Evolutionary conservation across 352 stramenopile species (phyloP).

Genomic region (Phytophthora brassicae): DNA sequence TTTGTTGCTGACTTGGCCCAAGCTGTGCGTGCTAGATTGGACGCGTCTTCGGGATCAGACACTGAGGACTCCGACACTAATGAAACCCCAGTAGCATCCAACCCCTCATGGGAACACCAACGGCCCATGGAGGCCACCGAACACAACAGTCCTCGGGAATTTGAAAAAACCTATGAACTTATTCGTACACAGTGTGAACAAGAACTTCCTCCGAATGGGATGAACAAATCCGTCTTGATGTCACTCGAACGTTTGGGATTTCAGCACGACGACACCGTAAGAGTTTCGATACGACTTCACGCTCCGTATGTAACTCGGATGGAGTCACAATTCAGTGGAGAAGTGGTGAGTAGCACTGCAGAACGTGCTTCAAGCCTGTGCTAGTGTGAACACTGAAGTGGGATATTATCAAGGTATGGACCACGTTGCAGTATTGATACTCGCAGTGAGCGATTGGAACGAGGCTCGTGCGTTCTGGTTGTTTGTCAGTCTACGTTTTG

Average conservation of each 20-base stretch:
- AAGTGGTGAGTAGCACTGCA: conserved; percentile 41
- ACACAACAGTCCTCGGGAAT: conserved; percentile 1
- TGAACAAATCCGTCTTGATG: conserved; percentile 67
- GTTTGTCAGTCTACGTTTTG: conserved; percentile 58
- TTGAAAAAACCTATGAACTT: conserved; percentile 49
- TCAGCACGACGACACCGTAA: conserved; percentile 48
- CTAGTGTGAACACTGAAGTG: conserved; percentile 67
- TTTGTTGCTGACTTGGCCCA: conserved; percentile 64
- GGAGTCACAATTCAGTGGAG: conserved; percentile 32
- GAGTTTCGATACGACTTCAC: conserved; percentile 14
- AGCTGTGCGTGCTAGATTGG: conserved; percentile 41
- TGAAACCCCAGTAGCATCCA: conserved; percentile 20
- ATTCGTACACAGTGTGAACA: conserved; percentile 47
- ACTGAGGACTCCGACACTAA: conserved; percentile 47
- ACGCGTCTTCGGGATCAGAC: conserved; percentile 46
- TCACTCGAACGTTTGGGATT: conserved; percentile 68
- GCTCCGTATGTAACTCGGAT: conserved; percentile 14
- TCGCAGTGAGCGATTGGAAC: conserved; percentile 68
- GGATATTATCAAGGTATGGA: conserved; percentile 83
- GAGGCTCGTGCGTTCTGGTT: conserved; percentile 74
- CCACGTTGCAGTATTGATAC: conserved; percentile 58
- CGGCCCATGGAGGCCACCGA: conserved; percentile 4
- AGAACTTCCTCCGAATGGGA: conserved; percentile 37
- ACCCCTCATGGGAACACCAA: conserved; percentile 20
- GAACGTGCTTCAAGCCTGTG: conserved; percentile 65